Conservation (phyloP, 2,329 filamentous ascomycete genomes). For the Fusarium napiforme region DNA sequence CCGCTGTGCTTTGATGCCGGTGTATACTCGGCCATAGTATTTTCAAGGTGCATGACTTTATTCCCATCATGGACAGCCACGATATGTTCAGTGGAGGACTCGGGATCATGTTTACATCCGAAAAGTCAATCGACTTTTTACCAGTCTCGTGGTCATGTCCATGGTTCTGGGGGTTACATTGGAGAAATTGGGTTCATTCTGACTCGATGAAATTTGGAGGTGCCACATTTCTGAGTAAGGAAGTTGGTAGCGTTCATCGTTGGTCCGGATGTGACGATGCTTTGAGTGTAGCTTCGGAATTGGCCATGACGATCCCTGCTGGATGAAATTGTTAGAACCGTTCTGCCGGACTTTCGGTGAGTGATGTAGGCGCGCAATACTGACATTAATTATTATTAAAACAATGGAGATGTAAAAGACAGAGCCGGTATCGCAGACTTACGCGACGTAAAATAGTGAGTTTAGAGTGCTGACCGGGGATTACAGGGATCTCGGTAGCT, state of each 20-base stretch:
- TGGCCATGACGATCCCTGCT: not conserved
- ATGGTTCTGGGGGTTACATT: constrained; percentile 11
- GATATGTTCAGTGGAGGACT: not conserved
- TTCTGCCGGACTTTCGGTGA: not conserved
- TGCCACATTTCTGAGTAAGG: constrained; percentile 20
- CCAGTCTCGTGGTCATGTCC: constrained; percentile 8
- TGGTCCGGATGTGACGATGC: not conserved
- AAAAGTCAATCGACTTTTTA: constrained; percentile 5
- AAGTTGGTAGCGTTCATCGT: not conserved
- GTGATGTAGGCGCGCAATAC: not conserved
- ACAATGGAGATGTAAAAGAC: rapidly evolving
- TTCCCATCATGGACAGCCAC: not conserved
- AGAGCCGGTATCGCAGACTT: not conserved
- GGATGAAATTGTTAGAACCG: not conserved
- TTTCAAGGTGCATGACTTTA: constrained; percentile 5
- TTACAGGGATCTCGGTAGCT: not conserved
- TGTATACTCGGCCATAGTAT: constrained; percentile 2
- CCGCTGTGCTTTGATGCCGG: not conserved
- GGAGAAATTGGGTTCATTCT: not conserved
- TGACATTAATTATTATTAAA: too few relatives aligned
- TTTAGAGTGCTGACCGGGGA: not conserved
- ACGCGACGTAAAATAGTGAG: not conserved
- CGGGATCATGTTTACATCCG: constrained; percentile 8
- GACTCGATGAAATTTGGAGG: not conserved
- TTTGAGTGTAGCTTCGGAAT: not conserved